phyloP scores from a whole-genome alignment of 805 yeast species.

The Ogataea pilisensis region DNA sequence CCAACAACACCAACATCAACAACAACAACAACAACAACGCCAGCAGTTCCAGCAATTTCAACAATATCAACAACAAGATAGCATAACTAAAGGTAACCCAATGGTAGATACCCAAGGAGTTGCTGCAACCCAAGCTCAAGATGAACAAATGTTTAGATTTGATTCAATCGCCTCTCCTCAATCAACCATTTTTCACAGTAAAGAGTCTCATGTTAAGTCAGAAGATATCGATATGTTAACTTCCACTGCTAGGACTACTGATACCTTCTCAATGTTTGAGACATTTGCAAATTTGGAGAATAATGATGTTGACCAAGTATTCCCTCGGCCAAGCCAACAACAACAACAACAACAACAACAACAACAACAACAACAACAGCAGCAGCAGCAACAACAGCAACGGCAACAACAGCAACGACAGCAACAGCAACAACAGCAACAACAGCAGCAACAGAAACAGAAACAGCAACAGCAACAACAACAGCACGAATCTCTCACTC shows the following conservation, averaged over 20 bases:
- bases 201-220: neutral
- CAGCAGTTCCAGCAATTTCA: slow-evolving; percentile 1
- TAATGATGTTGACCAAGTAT: too few relatives aligned
- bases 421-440: neutral
- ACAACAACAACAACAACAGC: neutral
- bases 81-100: too few relatives aligned
- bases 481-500: neutral
- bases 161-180: neutral
- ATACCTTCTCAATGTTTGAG: neutral
- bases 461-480: slow-evolving; percentile 1
- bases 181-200: neutral
- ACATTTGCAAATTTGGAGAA: too few relatives aligned
- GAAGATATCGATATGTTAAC: neutral
- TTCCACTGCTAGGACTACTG: neutral
- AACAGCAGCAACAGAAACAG: slow-evolving; percentile 5
- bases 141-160: neutral
- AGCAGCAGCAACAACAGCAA: slow-evolving; percentile 4
- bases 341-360: slow-evolving; percentile 1
- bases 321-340: too few relatives aligned
- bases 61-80: slow-evolving; percentile 5
- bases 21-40: slow-evolving; percentile 3
- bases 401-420: slow-evolving; percentile 1
- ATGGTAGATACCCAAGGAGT: too few relatives aligned
- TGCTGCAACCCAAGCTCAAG: slow-evolving; percentile 1
- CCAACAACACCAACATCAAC: neutral